These are phyloP conservation scores for Leishmania aethiopica DNA, from an alignment of 208 protist species.

Conservation along the genomic window DNA sequence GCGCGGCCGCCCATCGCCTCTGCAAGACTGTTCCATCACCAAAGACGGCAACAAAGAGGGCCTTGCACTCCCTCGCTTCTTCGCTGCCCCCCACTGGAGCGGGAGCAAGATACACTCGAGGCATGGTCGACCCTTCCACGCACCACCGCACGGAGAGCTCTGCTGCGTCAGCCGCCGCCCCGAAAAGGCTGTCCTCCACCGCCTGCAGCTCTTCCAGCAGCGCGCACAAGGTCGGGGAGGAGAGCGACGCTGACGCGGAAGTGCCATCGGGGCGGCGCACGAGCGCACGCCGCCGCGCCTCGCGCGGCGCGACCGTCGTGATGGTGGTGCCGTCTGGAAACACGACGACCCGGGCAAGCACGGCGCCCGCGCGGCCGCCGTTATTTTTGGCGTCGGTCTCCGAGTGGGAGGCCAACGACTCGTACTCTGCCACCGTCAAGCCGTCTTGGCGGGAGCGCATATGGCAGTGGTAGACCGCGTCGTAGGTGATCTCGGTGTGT, in stretches of 20 bases:
- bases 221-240: conserved; percentile 23
- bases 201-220: conserved; percentile 29
- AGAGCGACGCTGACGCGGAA: conserved; percentile 16
- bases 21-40: conserved; percentile 75
- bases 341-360: conserved; percentile 30
- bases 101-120: conserved; percentile 70
- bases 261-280: not conserved
- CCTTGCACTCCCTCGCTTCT: not conserved
- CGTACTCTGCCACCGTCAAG: conserved; percentile 59
- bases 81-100: not conserved
- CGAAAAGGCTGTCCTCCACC: conserved; percentile 24
- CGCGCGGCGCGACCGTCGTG: conserved; percentile 29
- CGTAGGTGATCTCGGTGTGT: conserved; percentile 41
- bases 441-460: conserved; percentile 67
- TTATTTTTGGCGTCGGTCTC: not conserved
- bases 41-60: conserved; percentile 66
- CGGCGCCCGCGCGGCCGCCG: not conserved
- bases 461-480: conserved; percentile 55
- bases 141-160: conserved; percentile 56
- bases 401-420: conserved; percentile 11
- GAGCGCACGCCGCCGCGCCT: conserved; percentile 17
- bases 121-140: conserved; percentile 68
- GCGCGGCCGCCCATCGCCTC: conserved; percentile 38
- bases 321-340: conserved; percentile 35
- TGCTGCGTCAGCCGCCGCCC: not conserved